A percentile compares a stretch with the other conserved stretches of the same genome.
These are phyloP conservation scores for Erodium chrysanthum DNA, from an alignment of 441 rosid species.

Conservation along the genomic window DNA sequence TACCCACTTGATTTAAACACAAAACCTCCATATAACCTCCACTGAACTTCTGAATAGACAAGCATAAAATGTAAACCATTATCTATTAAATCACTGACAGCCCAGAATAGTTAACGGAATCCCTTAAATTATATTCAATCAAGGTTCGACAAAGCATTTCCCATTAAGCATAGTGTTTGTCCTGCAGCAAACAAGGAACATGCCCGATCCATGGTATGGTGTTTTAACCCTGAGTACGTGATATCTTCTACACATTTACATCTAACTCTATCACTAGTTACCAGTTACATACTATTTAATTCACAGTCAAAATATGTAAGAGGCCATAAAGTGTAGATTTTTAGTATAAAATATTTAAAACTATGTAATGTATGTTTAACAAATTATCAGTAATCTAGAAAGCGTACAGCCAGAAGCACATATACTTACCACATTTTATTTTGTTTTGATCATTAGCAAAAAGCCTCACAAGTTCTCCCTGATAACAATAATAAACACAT, in stretches of 20 bases:
- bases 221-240: not conserved
- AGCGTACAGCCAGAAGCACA: conserved; percentile 12
- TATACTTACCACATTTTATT: conserved; percentile 71
- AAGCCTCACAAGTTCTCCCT: conserved; percentile 80
- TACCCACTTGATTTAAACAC: not conserved
- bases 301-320: not conserved
- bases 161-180: not conserved
- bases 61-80: not conserved
- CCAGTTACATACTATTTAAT: not conserved
- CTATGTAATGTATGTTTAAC: not conserved
- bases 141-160: not conserved
- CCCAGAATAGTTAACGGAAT: not conserved
- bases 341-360: not conserved
- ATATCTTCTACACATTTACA: not conserved
- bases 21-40: not conserved
- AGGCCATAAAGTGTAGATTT: not conserved
- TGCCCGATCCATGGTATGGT: not conserved
- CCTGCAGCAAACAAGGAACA: not conserved
- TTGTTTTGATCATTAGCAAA: conserved; percentile 80
- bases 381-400: not conserved
- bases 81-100: not conserved
- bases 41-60: not conserved
- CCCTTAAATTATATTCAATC: not conserved
- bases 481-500: conserved; percentile 13
- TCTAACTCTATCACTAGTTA: not conserved